Base-by-base conservation (phyloP, 1,139 yeast species). In the Lodderomyces jiufengensis region DNA sequence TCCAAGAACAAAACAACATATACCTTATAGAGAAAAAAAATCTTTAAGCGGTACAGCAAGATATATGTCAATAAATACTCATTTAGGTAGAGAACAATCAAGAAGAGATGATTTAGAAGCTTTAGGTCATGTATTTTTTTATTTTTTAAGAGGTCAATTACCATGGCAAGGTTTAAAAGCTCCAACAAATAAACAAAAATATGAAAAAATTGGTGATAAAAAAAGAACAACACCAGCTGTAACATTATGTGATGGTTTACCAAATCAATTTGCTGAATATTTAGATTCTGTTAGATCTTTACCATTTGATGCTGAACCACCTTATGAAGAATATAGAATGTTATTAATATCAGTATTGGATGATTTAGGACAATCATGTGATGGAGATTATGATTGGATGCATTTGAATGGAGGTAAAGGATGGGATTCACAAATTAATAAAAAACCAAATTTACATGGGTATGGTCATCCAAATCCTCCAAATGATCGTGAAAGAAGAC, bases 141-240 rank as follows among this genome's bases (percentile, higher is more conserved):
- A 92, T 63, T 92, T 92, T 56, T 65, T 92, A 50, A 76, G 95
- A 49, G 98, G 98, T 33, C 88, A 86, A 45, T 76, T 92, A 54
- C 98, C 98, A 34, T 92, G 98, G 98, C 98, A 92, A 66, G 97
- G 98, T 21, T 73, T 92, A 48, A 90, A 90, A 63, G 98, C 97
- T n/a, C 95, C 95, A 46, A 88, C 95, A 27, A 92, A 92, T 66
- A 92, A 92, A 64, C 88, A 85, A 56, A 92, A 92, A 62, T 92
- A 92, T 61, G 97, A 92, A 62, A 90, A 88, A 59, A 92, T 92
- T 62, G 97, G 97, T 43, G 92, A 86, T 54, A 90, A 90, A 62
- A 90, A 90, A 64, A 86, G 88, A 61, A 76, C 92, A 9, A 84
- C 96, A 10, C 78, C 84, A 22, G 83, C 92, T 29, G 72, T 72